Conservation (phyloP, 306 rosid species). For the Prunus davidiana region DNA sequence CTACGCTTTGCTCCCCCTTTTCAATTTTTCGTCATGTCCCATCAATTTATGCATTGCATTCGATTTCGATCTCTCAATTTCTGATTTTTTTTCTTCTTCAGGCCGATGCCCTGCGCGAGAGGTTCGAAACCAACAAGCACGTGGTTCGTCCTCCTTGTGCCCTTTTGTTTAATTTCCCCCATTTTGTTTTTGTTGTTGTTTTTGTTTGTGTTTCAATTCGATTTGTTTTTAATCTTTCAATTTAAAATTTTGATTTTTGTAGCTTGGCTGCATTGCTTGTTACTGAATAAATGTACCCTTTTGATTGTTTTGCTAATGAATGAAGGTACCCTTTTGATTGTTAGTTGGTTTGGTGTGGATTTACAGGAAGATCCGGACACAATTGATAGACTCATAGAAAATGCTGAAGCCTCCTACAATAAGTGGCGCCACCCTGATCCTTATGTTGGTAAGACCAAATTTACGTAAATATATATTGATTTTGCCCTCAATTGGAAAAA, state of each 20-base stretch:
- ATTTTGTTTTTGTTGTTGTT: background rate
- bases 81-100: slow-evolving; percentile 22
- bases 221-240: background rate
- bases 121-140: slow-evolving; percentile 70
- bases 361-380: slow-evolving; percentile 80
- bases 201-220: background rate
- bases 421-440: slow-evolving; percentile 99
- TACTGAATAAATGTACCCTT: background rate
- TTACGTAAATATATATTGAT: background rate
- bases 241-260: background rate
- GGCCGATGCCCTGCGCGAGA: slow-evolving; percentile 84
- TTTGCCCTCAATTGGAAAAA: background rate
- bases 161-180: background rate
- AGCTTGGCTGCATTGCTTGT: background rate
- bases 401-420: slow-evolving; percentile 72
- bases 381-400: slow-evolving; percentile 66
- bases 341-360: slow-evolving; percentile 8
- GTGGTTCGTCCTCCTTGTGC: slow-evolving; percentile 56
- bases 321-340: background rate
- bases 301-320: background rate
- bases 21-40: background rate
- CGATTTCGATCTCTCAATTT: background rate
- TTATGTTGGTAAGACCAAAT: slow-evolving; percentile 58
- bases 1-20: background rate
- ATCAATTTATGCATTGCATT: background rate